These are phyloP conservation scores for Boeremia exigua DNA, from an alignment of 2,329 filamentous ascomycete species.

Conservation along the genomic window DNA sequence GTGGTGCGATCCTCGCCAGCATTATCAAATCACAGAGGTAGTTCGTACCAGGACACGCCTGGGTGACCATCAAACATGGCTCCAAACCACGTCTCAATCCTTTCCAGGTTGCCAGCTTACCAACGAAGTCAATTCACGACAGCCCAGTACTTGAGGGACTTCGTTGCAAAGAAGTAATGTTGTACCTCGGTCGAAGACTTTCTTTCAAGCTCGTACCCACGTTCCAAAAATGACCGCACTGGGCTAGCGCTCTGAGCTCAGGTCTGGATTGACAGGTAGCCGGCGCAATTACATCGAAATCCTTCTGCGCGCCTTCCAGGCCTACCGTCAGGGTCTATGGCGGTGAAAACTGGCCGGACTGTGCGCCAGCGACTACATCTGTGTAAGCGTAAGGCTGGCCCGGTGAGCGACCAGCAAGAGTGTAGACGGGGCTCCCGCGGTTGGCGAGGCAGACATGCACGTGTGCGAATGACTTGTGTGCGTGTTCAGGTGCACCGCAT, in stretches of 20 bases:
- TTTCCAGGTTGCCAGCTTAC: too few relatives aligned
- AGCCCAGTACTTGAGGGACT: too few relatives aligned
- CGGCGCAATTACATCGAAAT: constrained; percentile 4
- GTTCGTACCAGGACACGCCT: too few relatives aligned
- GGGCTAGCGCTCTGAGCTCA: not conserved
- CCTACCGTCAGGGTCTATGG: not conserved
- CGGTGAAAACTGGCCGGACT: not conserved
- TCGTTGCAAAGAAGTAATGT: not conserved
- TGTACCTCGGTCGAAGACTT: not conserved
- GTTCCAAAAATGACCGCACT: not conserved
- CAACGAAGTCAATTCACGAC: too few relatives aligned
- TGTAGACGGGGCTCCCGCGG: constrained; percentile 4
- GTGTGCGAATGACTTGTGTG: constrained; percentile 15
- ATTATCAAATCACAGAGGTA: too few relatives aligned
- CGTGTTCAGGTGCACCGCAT: constrained; percentile 2
- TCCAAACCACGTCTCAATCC: too few relatives aligned
- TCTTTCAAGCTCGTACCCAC: not conserved
- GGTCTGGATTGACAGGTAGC: constrained; percentile 1
- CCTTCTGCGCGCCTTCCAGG: constrained; percentile 10
- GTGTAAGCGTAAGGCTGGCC: constrained; percentile 13
- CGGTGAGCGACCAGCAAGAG: not conserved
- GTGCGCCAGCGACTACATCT: constrained; percentile 1
- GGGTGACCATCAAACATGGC: too few relatives aligned
- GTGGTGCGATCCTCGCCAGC: too few relatives aligned
- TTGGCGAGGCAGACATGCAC: constrained; percentile 4